Evolutionary conservation across 345 rosid genomes (phyloP).

Genomic region (Viola odorata): DNA sequence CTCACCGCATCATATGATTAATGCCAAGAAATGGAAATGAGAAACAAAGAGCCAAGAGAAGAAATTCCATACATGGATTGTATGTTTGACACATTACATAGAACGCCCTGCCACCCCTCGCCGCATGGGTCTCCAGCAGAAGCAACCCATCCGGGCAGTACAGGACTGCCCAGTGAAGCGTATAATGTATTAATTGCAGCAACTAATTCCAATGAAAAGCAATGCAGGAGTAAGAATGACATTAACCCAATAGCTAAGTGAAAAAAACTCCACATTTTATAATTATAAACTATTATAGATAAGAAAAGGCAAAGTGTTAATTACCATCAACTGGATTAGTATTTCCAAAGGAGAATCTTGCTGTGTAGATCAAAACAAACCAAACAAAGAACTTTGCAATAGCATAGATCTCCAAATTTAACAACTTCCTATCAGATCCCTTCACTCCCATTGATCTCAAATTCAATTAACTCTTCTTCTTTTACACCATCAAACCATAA

Average conservation of each 20-base stretch:
- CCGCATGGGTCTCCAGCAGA: slow-evolving; percentile 94
- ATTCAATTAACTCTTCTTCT: slow-evolving; percentile 17
- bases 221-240: slow-evolving; percentile 22
- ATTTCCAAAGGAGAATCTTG: slow-evolving; percentile 44
- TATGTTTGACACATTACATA: slow-evolving; percentile 56
- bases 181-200: slow-evolving; percentile 74
- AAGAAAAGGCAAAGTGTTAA: not conserved
- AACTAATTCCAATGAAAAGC: slow-evolving; percentile 48
- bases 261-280: too few species aligned
- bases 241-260: too few species aligned
- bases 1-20: not conserved
- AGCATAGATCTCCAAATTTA: slow-evolving; percentile 43
- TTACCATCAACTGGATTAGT: slow-evolving; percentile 84
- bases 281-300: not conserved
- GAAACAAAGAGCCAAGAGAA: slow-evolving; percentile 1
- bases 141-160: slow-evolving; percentile 90
- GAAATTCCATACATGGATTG: slow-evolving; percentile 43
- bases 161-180: slow-evolving; percentile 66
- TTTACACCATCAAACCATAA: slow-evolving; percentile 27
- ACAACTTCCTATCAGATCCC: slow-evolving; percentile 43
- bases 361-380: slow-evolving; percentile 51
- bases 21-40: not conserved
- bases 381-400: slow-evolving; percentile 27
- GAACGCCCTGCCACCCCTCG: slow-evolving; percentile 87
- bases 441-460: slow-evolving; percentile 42